Evolutionary conservation across 495 filamentous ascomycete genomes (phyloP).

Genomic region (Penicillium subrubescens): DNA sequence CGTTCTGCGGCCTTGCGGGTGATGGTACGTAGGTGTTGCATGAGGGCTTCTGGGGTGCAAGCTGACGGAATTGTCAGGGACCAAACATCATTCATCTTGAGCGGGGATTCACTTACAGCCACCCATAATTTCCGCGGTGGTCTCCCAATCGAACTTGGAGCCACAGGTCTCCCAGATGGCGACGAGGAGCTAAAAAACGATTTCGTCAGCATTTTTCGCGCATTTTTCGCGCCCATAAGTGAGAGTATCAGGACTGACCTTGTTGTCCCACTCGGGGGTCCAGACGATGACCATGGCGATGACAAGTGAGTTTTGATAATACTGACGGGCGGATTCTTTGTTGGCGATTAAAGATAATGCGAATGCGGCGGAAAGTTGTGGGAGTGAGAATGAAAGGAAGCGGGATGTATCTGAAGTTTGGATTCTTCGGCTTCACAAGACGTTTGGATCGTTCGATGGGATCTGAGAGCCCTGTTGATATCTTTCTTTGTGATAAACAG

Average conservation of each 20-base stretch:
- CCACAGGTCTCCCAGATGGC: slow-evolving; percentile 2
- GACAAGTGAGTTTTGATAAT: background rate
- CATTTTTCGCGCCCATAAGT: no score
- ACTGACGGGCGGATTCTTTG: background rate
- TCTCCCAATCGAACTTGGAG: slow-evolving; percentile 5
- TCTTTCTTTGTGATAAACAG: background rate
- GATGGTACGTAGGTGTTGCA: slow-evolving; percentile 1
- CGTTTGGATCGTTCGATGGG: background rate
- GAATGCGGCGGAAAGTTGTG: background rate
- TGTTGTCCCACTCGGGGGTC: slow-evolving; percentile 2
- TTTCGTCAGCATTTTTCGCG: background rate
- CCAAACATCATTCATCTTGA: background rate
- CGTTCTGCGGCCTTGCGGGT: background rate
- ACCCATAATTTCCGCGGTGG: background rate
- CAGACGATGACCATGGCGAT: slow-evolving; percentile 1
- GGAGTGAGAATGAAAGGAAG: background rate
- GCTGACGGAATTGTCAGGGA: background rate
- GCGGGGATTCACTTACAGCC: background rate
- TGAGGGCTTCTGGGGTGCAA: slow-evolving; percentile 5
- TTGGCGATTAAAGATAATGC: background rate
- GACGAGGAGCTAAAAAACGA: background rate
- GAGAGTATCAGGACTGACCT: background rate
- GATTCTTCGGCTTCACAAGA: background rate
- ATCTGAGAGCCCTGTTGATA: no score
- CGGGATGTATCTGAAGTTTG: background rate